Base-by-base conservation (phyloP, 1,284 basidiomycete species). In the Prillingera fragicola region DNA sequence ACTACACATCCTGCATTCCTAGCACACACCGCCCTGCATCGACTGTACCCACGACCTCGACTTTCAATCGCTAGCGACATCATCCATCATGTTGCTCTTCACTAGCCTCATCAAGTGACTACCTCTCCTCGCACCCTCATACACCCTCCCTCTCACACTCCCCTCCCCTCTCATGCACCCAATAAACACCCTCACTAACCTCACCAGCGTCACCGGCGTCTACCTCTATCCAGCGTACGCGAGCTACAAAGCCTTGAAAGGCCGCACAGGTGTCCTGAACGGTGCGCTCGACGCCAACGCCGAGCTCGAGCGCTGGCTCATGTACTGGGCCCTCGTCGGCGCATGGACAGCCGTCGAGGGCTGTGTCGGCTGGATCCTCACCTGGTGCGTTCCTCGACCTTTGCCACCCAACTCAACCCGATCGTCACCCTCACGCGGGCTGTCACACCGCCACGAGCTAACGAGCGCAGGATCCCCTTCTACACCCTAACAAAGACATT, bases 401-500 rank as follows among this genome's bases (percentile, higher is more conserved):
- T 31, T n/a, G 7, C 29, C 27, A 9, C n/a, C 29, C n/a, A n/a
- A n/a, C n/a, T n/a, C n/a, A 15, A 7, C 9, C 13, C 19, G 14
- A 17, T 14, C 24, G 10, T 24, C 8, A 9, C 14, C 9, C 41
- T 41, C 3, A 46, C 49, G 9, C 13, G 22, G 19, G 31, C 18
- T 37, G 4, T 36, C 21, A n/a, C n/a, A n/a, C n/a, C n/a, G n/a
- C n/a, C n/a, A n/a, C n/a, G 8, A 17, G 12, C 35, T 27, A 21
- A 38, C 18, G n/a, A 22, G 37, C 22, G 23, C 46, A 87, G 85
- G 83, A 65, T 87, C 35, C 85, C 86, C 3, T 84, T 87, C 66
- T 88, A 87, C 65, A 84, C 80, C 75, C 78, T 87, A 57, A 46
- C 79, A 54, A 83, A 86, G 59, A 82, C 81, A 8, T 24, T 80